phyloP scores from a whole-genome alignment of 768 basidiomycete species.

The Mycena galopus region DNA sequence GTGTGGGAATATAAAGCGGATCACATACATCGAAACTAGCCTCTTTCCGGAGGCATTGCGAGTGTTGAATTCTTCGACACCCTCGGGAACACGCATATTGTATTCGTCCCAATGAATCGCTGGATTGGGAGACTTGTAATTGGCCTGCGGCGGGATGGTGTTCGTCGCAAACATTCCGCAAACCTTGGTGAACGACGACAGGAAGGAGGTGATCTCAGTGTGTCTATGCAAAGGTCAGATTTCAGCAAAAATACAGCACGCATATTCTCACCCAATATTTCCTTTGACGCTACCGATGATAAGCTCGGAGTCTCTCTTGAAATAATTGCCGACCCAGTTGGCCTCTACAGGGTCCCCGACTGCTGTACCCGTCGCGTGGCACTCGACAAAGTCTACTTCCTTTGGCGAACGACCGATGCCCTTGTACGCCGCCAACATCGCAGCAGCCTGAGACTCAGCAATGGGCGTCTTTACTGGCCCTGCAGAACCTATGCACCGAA shows the following conservation, averaged over 20 bases:
- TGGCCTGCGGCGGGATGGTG: conserved; percentile 35
- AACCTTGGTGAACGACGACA: conserved; percentile 52
- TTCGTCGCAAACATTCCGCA: conserved; percentile 45
- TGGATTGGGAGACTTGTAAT: conserved; percentile 48
- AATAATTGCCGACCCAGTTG: conserved; percentile 60
- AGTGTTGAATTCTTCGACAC: not conserved
- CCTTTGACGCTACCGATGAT: conserved; percentile 61
- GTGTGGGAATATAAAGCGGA: not conserved
- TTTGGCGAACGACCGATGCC: conserved; percentile 46
- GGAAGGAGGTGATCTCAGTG: conserved; percentile 51
- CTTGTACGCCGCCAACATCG: conserved; percentile 53
- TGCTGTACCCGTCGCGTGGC: conserved; percentile 66
- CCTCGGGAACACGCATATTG: conserved; percentile 3
- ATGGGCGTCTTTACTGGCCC: conserved; percentile 55
- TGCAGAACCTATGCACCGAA: too few relatives aligned
- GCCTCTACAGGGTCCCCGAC: conserved; percentile 65
- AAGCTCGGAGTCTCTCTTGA: conserved; percentile 47
- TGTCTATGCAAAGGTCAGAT: conserved; percentile 35
- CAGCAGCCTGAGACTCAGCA: conserved; percentile 51
- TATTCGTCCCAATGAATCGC: conserved; percentile 50
- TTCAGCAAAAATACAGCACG: too few relatives aligned
- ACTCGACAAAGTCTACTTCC: conserved; percentile 63
- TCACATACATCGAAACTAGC: not conserved
- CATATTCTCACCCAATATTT: conserved; percentile 54
- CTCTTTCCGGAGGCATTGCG: conserved; percentile 1